Percentiles rank a stretch among this genome's conserved stretches.
These are phyloP conservation scores for Malus hybrid DNA, from an alignment of 331 rosid species.

Conservation along the genomic window DNA sequence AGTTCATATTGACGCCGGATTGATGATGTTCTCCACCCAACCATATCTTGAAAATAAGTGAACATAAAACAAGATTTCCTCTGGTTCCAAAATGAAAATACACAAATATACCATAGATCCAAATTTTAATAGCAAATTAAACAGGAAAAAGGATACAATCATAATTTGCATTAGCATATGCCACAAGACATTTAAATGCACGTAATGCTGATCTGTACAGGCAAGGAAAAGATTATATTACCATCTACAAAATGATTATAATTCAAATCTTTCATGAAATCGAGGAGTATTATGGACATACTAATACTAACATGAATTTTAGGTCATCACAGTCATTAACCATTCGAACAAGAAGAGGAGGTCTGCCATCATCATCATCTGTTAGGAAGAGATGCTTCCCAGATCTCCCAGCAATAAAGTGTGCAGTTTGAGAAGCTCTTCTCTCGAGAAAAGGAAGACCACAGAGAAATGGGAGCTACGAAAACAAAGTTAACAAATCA, in stretches of 20 bases:
- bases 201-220: slow-evolving; percentile 72
- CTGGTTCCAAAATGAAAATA: not conserved
- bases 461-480: slow-evolving; percentile 77
- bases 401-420: slow-evolving; percentile 87
- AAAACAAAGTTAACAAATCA: slow-evolving; percentile 18
- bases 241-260: slow-evolving; percentile 2
- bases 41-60: slow-evolving; percentile 72
- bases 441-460: slow-evolving; percentile 94
- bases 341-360: slow-evolving; percentile 84
- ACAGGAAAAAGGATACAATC: slow-evolving; percentile 67
- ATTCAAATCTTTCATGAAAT: not conserved
- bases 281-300: slow-evolving; percentile 1
- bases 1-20: slow-evolving; percentile 91
- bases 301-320: slow-evolving; percentile 71
- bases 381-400: slow-evolving; percentile 94
- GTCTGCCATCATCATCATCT: slow-evolving; percentile 59
- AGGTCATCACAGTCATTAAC: slow-evolving; percentile 64
- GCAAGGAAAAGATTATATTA: slow-evolving; percentile 13
- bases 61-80: slow-evolving; percentile 28
- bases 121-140: slow-evolving; percentile 1
- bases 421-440: slow-evolving; percentile 87
- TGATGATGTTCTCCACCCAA: slow-evolving; percentile 98
- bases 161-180: slow-evolving; percentile 86
- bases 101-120: too few relatives aligned
- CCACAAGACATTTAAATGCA: slow-evolving; percentile 81